A percentile compares a stretch with the other conserved stretches of the same genome.
Conservation (phyloP, 2,329 filamentous ascomycete species). For the Trichoderma sp. region DNA sequence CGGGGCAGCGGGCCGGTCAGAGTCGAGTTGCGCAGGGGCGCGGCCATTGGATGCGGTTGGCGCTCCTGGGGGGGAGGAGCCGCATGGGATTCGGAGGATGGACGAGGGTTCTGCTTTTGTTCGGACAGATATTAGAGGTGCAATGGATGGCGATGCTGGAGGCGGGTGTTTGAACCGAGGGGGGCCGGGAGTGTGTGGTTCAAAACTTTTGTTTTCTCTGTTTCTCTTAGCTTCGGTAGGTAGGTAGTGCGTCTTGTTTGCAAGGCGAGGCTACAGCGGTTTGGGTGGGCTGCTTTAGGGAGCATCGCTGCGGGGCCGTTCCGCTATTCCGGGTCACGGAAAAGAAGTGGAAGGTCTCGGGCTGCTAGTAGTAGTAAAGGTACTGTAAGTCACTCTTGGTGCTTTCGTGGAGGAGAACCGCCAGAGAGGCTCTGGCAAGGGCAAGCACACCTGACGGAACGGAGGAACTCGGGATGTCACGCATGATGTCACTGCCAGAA, state of each 20-base stretch:
- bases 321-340: slow-evolving; percentile 24
- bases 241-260: not conserved
- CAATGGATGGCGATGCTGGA: not conserved
- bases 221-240: not conserved
- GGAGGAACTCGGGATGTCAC: slow-evolving; percentile 13
- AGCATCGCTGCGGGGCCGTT: slow-evolving; percentile 28
- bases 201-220: not conserved
- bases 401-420: not conserved
- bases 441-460: not conserved
- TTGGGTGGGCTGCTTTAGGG: slow-evolving; percentile 9
- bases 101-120: not conserved
- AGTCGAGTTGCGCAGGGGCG: slow-evolving; percentile 37
- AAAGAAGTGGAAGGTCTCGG: not conserved
- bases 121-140: not conserved
- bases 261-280: slow-evolving; percentile 16
- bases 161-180: not conserved
- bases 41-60: slow-evolving; percentile 39
- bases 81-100: slow-evolving; percentile 15
- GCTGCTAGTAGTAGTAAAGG: too few relatives aligned
- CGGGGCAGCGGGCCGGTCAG: slow-evolving; percentile 29
- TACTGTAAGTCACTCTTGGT: too few relatives aligned
- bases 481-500: too few relatives aligned
- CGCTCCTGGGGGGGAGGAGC: slow-evolving; percentile 27
- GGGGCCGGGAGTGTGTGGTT: not conserved
- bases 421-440: too few relatives aligned